phyloP scores from a whole-genome alignment of 2,329 filamentous ascomycete species.

The Trichoderma atrobrunneum region DNA sequence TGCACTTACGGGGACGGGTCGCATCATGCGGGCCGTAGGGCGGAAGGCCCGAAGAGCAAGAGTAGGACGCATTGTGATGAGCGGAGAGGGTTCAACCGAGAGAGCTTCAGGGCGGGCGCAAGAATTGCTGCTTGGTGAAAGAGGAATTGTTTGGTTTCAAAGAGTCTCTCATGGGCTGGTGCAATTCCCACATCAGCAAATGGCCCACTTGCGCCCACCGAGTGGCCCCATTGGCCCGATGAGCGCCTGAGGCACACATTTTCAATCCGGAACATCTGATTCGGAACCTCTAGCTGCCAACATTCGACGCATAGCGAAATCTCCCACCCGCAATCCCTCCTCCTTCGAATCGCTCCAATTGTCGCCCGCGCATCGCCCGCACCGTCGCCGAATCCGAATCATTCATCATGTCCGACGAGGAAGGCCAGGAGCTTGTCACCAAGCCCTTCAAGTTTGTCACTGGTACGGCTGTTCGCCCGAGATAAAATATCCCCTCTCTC shows the following conservation, averaged over 20 bases:
- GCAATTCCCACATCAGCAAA: constrained; percentile 30
- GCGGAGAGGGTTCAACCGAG: constrained; percentile 33
- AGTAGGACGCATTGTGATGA: constrained; percentile 62
- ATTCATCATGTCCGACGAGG: constrained; percentile 83
- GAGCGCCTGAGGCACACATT: constrained; percentile 41
- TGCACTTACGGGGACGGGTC: constrained; percentile 65
- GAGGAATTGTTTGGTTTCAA: constrained; percentile 30
- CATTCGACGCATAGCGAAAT: constrained; percentile 36
- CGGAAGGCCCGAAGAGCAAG: constrained; percentile 65
- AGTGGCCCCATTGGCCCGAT: constrained; percentile 36
- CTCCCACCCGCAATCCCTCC: constrained; percentile 28
- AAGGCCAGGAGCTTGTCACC: constrained; percentile 72
- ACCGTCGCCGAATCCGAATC: constrained; percentile 32
- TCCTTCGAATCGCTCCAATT: constrained; percentile 10
- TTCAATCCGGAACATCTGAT: constrained; percentile 41
- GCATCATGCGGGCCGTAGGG: constrained; percentile 64
- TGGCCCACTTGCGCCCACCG: constrained; percentile 25
- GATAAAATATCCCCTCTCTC: constrained; percentile 35
- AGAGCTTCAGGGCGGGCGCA: not conserved
- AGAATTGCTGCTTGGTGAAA: constrained; percentile 23
- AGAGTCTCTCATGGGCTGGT: constrained; percentile 28
- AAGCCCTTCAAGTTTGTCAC: constrained; percentile 99
- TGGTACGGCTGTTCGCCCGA: constrained; percentile 58
- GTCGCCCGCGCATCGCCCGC: constrained; percentile 27
- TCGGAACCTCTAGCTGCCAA: constrained; percentile 32